Conservation (phyloP, 2,329 filamentous ascomycete genomes). For the Trichophyton schoenleinii region DNA sequence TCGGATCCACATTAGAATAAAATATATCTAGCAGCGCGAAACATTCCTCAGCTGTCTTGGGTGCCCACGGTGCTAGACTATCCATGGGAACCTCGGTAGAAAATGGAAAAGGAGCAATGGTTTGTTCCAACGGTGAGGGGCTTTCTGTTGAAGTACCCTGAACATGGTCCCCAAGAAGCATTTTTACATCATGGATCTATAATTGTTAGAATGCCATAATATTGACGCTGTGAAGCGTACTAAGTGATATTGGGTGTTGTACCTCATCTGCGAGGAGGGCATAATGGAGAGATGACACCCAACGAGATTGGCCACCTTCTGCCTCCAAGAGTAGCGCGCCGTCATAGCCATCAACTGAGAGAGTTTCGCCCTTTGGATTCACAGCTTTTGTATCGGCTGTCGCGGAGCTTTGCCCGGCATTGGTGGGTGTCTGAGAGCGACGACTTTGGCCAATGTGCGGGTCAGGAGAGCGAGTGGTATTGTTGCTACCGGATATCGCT, state of each 20-base stretch:
- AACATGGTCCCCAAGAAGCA: slow-evolving; percentile 3
- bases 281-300: slow-evolving; percentile 12
- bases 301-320: slow-evolving; percentile 9
- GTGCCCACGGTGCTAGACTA: neutral
- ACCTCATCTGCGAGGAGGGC: slow-evolving; percentile 11
- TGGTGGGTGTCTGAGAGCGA: neutral
- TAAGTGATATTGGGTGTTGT: neutral
- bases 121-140: neutral
- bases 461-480: neutral
- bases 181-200: slow-evolving; percentile 10
- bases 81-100: neutral
- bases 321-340: slow-evolving; percentile 9
- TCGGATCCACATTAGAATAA: neutral
- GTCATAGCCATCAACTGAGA: slow-evolving; percentile 8
- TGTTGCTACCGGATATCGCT: neutral
- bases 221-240: no score
- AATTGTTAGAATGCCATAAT: neutral
- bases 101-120: neutral
- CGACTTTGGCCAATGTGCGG: neutral
- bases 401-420: neutral
- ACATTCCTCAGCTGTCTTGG: neutral
- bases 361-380: neutral
- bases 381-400: neutral
- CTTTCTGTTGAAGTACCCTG: neutral
- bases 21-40: neutral